Base-by-base conservation (phyloP, 1,284 basidiomycete genomes). In the Leccinum griseonigrum region DNA sequence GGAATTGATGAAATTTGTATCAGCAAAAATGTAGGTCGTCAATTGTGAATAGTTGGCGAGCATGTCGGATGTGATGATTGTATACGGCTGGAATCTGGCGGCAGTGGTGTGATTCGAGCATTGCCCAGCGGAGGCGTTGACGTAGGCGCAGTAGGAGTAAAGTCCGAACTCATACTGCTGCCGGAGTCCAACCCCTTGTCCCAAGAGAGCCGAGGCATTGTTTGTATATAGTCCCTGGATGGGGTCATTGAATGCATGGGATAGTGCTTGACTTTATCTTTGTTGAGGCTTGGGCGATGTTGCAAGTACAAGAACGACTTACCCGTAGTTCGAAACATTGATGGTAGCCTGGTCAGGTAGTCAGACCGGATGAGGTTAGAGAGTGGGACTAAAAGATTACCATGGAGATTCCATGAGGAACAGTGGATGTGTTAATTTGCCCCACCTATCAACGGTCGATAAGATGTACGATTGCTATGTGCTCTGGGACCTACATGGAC, bases 91-190 rank as follows among this genome's bases (percentile, higher is more conserved):
- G 70, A 87, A 90, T 62, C 78, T 79, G 66, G 79, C 77, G 36
- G 83, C 89, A 43, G 82, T 75, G 36, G 85, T 83, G 53, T 79
- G 74, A 69, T 86, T 88, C 50, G 86, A 83, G 73, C 91, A 92
- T 56, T 75, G 80, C 38, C 91, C 91, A 32, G 78, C 77, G 28
- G 80, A 81, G 46, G 75, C 74, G 64, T 86, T 82, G 67, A 88
- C 76, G 69, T 86, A 92, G 67, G 80, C 90, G 66, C 90, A 92
- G 71, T 90, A 84, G 22, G 85, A 85, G 76, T 93, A 93, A 46
- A 93, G 78, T 26, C 91, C 91, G 66, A 89, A 93, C 62, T 85
- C 77, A 76, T 93, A 93, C 63, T 80, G 73, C 70, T 87, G 82
- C 68, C 91, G 85, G 59, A 93, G 77, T 34, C 91, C 91, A 26